Evolutionary conservation across 2,329 filamentous ascomycete species (phyloP).

Genomic region (Venturia oleaginea): DNA sequence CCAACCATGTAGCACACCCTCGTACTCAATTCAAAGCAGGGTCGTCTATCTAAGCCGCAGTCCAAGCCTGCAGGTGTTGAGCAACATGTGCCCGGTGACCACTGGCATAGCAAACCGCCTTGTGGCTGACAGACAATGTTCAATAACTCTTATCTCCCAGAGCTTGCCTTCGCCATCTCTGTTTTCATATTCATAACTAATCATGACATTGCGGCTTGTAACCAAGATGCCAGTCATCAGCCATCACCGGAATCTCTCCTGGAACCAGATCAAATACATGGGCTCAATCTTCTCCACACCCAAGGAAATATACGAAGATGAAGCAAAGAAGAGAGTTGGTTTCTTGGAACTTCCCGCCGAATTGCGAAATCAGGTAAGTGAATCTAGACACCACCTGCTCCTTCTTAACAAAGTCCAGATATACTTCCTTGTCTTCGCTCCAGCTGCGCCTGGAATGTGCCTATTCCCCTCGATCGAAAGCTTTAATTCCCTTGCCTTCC

Average conservation of each 20-base stretch:
- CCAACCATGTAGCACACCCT: background rate
- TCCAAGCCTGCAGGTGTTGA: background rate
- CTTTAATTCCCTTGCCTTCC: conserved; percentile 1
- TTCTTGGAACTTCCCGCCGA: background rate
- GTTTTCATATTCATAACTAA: too few species aligned
- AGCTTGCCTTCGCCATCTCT: too few species aligned
- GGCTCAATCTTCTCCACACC: background rate
- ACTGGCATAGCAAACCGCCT: background rate
- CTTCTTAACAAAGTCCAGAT: background rate
- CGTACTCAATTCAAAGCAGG: background rate
- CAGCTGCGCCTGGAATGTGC: background rate
- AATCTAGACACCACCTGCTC: too few species aligned
- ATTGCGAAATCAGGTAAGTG: conserved; percentile 5
- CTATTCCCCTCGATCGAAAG: background rate
- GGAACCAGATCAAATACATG: background rate
- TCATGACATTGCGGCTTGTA: background rate
- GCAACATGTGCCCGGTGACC: background rate
- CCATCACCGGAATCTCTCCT: background rate
- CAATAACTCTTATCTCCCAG: too few species aligned
- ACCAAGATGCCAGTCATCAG: background rate
- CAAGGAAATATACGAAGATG: background rate
- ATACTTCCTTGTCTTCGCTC: conserved; percentile 3
- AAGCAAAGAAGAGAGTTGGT: background rate
- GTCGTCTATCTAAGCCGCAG: background rate
- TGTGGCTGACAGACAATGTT: too few species aligned